Evolutionary conservation across 768 basidiomycete species (phyloP), one percentile per base, ranked within the genome.

Genomic region (Leucocoprinus leucothites): DNA sequence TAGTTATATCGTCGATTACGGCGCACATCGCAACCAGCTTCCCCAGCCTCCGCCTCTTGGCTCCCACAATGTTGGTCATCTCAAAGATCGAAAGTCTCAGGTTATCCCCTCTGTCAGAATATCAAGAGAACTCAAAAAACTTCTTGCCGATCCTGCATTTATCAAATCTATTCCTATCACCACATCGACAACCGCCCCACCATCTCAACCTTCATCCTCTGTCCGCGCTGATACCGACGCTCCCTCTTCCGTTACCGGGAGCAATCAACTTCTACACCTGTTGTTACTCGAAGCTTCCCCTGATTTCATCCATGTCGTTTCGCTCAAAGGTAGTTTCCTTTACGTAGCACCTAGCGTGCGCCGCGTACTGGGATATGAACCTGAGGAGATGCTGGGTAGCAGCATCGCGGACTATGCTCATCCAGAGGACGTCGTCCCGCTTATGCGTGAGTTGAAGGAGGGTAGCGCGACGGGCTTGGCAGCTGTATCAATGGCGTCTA

Each of bases 371-470:
- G 95, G 95, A 35, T 97, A 95, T 71, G 84, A 88, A 22, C 86
- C 94, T 1, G 77, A 82, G 28, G 92, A 96, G 56, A 83, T 98
- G 53, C 78, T 91, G 22, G 91, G 91, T 51, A 84, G 81, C 63
- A 79, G 81, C 8, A 78, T 98, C 50, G 74, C 84, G 9, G 91
- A 94, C 64, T 80, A 91, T 58, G 92, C 92, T 57, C 94, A 96
- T 67, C 87, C 87, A 1, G 87, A 89, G 47, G 96, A 99, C 66
- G 79, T 94, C 34, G 88, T 96, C 14, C 92, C 91, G 0, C 81
- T 95, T 59, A 89, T 91, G 81, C 82, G 95, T 42, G 93, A 96
- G 72, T 78, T 97, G 62, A 98, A 97, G 65, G 91, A 91, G 60
- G 76, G 78, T 42, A 81, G 71, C 24, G 62, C 73, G 8, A 69